Evolutionary conservation across 306 rosid genomes (phyloP), one percentile per base, ranked within the genome.

Genomic region (Rosa lucieae): DNA sequence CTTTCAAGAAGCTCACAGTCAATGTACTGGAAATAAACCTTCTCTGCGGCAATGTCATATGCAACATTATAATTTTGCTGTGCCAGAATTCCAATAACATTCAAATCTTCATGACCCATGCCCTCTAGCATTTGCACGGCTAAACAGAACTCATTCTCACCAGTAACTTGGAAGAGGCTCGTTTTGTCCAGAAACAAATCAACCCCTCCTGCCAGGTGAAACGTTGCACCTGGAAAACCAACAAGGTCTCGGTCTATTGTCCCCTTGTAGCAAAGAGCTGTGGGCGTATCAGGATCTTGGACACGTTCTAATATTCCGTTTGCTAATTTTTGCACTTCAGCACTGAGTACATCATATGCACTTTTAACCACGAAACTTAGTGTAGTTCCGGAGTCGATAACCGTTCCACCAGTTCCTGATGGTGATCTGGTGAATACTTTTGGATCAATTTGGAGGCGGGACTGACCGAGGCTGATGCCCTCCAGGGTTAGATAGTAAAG

Each of bases 31-130:
- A 88, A 76, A 61, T 81, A 85, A 69, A 85, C 52, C 9, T n/a
- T 3, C 9, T 49, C 7, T 48, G 63, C 72, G n/a, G 8, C 53
- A 0, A 85, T 70, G 61, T 88, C 83, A 81, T 79, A 85, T 48
- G 80, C 89, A n/a, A 88, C 76, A 52, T 85, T 85, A 48, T 88
- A 88, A 77, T 62, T 77, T 23, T 88, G 86, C 39, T 83, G 89
- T 4, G 85, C 89, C 58, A 83, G n/a, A 51, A 85, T 61, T 9
- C 85, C 87, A 70, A 83, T 76, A 37, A 83, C 29, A 42, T 7
- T 12, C 40, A 3, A 48, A 56, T 39, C 56, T 11, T 0, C 17
- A 1, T 23, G 26, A 23, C 3, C 18, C 43, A 3, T 6, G 9
- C 6, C 44, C 15, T 5, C 20, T 8, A 29, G 17, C 6, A 23